Percentiles rank a stretch among this genome's conserved stretches.
These are phyloP conservation scores for Trichosporon faecale DNA, from an alignment of 1,284 basidiomycete genomes.

Conservation along the genomic window DNA sequence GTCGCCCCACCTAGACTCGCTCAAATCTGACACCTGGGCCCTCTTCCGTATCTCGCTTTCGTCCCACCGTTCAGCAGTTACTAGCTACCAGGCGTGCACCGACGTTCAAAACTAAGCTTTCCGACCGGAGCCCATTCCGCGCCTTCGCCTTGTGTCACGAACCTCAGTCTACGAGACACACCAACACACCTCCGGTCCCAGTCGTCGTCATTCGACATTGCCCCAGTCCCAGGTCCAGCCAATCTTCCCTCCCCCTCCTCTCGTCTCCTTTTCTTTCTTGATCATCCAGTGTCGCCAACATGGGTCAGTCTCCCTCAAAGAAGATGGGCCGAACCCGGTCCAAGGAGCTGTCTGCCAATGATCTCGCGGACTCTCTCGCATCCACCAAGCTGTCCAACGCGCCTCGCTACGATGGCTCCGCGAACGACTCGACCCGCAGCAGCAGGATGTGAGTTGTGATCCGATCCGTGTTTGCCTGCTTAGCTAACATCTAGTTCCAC, in stretches of 20 bases:
- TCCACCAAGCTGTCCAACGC: constrained; percentile 33
- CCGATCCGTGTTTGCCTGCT: no score
- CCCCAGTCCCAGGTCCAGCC: not conserved
- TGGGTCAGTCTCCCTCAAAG: constrained; percentile 53
- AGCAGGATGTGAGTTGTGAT: constrained; percentile 5
- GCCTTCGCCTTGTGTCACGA: not conserved
- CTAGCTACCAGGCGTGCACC: constrained; percentile 2
- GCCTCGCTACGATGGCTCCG: not conserved
- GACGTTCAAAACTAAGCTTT: not conserved
- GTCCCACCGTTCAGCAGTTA: not conserved
- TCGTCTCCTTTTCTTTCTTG: not conserved
- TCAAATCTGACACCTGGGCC: constrained; percentile 6
- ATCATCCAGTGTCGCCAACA: constrained; percentile 27
- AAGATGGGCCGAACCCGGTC: constrained; percentile 53
- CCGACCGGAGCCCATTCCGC: not conserved
- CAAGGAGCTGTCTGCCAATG: constrained; percentile 49
- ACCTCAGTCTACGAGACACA: not conserved
- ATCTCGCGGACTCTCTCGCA: constrained; percentile 45
- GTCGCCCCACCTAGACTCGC: not conserved
- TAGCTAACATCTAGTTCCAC: constrained; percentile 4
- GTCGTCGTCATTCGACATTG: not conserved
- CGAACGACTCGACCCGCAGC: constrained; percentile 2
- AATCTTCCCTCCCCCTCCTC: not conserved
- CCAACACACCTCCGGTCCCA: not conserved
- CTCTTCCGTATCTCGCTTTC: not conserved